These are phyloP conservation scores for Agaricus blazei DNA, from an alignment of 768 basidiomycete species.

Conservation along the genomic window DNA sequence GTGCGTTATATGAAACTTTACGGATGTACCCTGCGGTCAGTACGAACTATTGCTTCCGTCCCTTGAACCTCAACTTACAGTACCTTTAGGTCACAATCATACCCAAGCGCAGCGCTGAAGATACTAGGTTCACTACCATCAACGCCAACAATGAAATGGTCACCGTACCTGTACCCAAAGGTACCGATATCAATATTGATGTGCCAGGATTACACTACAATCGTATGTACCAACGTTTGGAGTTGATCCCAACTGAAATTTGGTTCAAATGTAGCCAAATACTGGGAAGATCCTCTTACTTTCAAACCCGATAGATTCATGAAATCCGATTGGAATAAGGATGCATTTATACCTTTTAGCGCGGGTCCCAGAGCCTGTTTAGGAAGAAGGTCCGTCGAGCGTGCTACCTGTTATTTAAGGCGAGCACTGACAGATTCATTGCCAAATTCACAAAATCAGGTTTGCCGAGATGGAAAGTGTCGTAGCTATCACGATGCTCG, in stretches of 20 bases:
- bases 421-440: too few relatives aligned
- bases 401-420: not conserved
- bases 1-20: constrained; percentile 40
- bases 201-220: constrained; percentile 44
- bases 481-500: constrained; percentile 40
- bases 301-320: constrained; percentile 26
- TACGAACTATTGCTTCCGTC: constrained; percentile 13
- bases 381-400: constrained; percentile 31
- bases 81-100: constrained; percentile 28
- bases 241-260: not conserved
- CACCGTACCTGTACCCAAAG: constrained; percentile 38
- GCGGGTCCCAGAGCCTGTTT: constrained; percentile 37
- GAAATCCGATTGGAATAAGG: constrained; percentile 12
- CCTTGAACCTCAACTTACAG: not conserved
- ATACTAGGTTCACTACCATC: constrained; percentile 32
- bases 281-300: constrained; percentile 38
- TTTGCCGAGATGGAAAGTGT: constrained; percentile 44
- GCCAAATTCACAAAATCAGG: constrained; percentile 15
- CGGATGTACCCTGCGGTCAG: constrained; percentile 31
- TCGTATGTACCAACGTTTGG: constrained; percentile 26
- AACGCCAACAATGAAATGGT: constrained; percentile 32
- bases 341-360: constrained; percentile 20
- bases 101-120: constrained; percentile 42
- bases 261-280: constrained; percentile 27
- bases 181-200: constrained; percentile 29